phyloP scores from a whole-genome alignment of 1,139 yeast genomes.

The Williopsis jadinii region DNA sequence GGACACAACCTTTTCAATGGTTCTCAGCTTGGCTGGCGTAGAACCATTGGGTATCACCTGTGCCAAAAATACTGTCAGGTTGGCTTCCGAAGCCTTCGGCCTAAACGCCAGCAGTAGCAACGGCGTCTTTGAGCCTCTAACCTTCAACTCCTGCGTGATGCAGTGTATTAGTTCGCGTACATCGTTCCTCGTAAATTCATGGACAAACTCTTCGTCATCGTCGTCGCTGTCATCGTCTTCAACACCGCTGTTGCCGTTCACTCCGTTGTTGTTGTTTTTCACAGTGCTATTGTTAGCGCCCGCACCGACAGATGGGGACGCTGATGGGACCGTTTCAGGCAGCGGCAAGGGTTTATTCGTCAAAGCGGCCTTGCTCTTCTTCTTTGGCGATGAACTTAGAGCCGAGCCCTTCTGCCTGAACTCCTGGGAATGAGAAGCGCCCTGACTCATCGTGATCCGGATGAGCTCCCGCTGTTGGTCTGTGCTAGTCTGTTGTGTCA shows the following conservation, averaged over 20 bases:
- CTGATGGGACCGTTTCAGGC: conserved; percentile 3
- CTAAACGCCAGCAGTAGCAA: conserved; percentile 65
- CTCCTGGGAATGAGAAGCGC: neutral
- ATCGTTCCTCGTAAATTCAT: conserved; percentile 56
- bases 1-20: conserved; percentile 32
- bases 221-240: neutral
- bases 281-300: neutral
- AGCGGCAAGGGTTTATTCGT: conserved; percentile 12
- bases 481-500: too few species aligned
- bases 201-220: conserved; percentile 27
- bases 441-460: too few species aligned
- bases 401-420: neutral
- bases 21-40: conserved; percentile 32
- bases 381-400: neutral
- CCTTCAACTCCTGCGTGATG: conserved; percentile 59
- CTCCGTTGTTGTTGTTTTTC: neutral
- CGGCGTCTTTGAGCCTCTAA: conserved; percentile 46
- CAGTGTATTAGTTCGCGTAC: conserved; percentile 57
- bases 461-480: too few species aligned
- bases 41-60: conserved; percentile 44
- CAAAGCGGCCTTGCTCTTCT: neutral
- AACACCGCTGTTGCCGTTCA: too few species aligned
- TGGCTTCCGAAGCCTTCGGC: conserved; percentile 53
- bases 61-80: conserved; percentile 45
- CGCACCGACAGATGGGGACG: neutral